phyloP scores from a whole-genome alignment of 257 asterid genomes.

The Rhazya stricta region DNA sequence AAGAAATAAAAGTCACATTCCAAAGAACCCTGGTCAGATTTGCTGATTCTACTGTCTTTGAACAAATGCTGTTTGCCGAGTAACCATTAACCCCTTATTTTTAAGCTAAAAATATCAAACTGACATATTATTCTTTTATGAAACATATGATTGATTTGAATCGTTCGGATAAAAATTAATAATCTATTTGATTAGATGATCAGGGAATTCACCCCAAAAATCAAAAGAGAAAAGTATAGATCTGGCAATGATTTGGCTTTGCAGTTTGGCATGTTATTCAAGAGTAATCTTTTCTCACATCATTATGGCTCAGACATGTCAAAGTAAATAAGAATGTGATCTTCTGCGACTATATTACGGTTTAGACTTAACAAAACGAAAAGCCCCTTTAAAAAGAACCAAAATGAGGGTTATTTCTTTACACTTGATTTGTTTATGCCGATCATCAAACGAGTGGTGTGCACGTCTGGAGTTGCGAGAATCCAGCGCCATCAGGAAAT shows the following conservation, averaged over 20 bases:
- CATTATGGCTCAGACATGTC: neutral
- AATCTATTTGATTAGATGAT: too few species aligned
- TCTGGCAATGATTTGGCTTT: neutral
- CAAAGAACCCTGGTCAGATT: neutral
- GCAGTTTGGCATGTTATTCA: neutral
- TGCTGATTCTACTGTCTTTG: neutral
- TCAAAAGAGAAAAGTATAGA: too few species aligned
- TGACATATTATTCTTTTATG: too few species aligned
- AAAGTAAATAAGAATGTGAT: neutral
- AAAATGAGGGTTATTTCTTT: too few species aligned
- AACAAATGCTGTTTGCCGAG: neutral
- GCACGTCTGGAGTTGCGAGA: neutral
- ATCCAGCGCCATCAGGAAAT: neutral
- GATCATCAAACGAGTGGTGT: neutral
- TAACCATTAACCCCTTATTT: too few species aligned
- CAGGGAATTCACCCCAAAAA: too few species aligned
- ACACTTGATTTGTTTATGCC: neutral
- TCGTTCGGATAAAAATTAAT: too few species aligned
- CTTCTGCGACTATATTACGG: neutral
- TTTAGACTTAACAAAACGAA: too few species aligned
- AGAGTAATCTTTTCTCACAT: neutral
- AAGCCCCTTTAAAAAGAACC: too few species aligned
- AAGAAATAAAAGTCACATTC: slow-evolving; percentile 8
- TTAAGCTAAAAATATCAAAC: too few species aligned
- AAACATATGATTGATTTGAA: too few species aligned